Conservation (phyloP, 1,284 basidiomycete species). For the Cryptococcus sp. region DNA sequence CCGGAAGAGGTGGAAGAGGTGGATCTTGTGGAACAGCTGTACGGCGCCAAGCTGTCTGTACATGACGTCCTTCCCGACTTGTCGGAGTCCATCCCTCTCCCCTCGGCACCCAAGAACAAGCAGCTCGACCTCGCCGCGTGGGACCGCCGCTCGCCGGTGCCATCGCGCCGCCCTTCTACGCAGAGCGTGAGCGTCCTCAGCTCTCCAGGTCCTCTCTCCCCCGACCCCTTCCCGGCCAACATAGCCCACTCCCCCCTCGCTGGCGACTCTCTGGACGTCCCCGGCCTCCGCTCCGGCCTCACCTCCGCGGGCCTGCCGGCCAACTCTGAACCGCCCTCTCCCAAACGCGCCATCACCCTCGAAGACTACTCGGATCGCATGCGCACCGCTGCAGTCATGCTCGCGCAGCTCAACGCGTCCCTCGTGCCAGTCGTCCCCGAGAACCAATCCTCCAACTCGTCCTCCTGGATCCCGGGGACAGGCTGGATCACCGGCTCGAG, state of each 20-base stretch:
- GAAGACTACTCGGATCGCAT: constrained; percentile 98
- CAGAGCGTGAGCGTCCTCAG: constrained; percentile 3
- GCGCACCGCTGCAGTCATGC: constrained; percentile 97
- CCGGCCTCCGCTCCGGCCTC: constrained; percentile 5
- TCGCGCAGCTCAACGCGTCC: constrained; percentile 90
- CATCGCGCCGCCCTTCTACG: constrained; percentile 24
- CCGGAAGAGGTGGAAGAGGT: constrained; percentile 73
- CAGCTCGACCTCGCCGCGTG: constrained; percentile 80
- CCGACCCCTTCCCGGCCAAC: constrained; percentile 10
- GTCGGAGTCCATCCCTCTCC: constrained; percentile 73
- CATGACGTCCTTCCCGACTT: constrained; percentile 67
- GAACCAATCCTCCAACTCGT: constrained; percentile 26
- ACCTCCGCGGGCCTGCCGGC: constrained; percentile 11
- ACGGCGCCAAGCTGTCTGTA: constrained; percentile 70
- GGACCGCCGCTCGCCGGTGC: constrained; percentile 45
- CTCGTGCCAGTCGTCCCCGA: constrained; percentile 56
- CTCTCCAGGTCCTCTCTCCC: constrained; percentile 14
- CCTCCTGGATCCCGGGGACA: constrained; percentile 64
- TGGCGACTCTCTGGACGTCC: constrained; percentile 3
- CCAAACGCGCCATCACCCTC: constrained; percentile 54
- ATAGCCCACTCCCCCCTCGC: neutral
- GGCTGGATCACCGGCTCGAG: constrained; percentile 56
- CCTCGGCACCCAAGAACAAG: constrained; percentile 77
- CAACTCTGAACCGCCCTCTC: constrained; percentile 13
- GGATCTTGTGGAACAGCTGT: constrained; percentile 90